phyloP scores from a whole-genome alignment of 257 asterid genomes.

The Ajuga chamaepitys region DNA sequence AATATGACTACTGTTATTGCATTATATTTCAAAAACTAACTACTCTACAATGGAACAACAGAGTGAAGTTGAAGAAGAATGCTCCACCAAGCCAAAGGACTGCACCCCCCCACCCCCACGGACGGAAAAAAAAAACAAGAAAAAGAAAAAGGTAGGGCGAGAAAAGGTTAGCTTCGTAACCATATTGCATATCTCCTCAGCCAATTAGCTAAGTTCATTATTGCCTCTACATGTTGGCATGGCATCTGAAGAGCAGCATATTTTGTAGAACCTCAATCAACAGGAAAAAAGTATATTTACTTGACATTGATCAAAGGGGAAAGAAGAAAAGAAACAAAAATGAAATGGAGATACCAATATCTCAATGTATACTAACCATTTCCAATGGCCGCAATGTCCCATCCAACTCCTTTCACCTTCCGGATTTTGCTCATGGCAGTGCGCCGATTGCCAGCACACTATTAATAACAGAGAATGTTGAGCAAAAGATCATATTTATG shows the following conservation, averaged over 20 bases:
- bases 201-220: not conserved
- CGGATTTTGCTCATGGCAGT: constrained; percentile 77
- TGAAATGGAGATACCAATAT: not conserved
- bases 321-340: no score
- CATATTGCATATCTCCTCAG: not conserved
- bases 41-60: not conserved
- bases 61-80: no score
- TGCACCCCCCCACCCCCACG: no score
- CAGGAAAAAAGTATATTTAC: no score
- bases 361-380: constrained; percentile 46
- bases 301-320: no score
- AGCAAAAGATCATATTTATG: not conserved
- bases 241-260: not conserved
- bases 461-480: constrained; percentile 3
- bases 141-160: not conserved
- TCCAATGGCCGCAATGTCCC: constrained; percentile 77
- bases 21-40: not conserved
- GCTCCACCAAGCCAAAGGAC: no score
- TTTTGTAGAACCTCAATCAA: not conserved
- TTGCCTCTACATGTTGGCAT: not conserved
- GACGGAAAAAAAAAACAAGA: not conserved
- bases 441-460: constrained; percentile 95
- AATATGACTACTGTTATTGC: not conserved
- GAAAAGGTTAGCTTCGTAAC: not conserved
- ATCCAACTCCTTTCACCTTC: constrained; percentile 76